Base-by-base conservation (phyloP, 2,329 filamentous ascomycete genomes). In the Colletotrichum sp. region DNA sequence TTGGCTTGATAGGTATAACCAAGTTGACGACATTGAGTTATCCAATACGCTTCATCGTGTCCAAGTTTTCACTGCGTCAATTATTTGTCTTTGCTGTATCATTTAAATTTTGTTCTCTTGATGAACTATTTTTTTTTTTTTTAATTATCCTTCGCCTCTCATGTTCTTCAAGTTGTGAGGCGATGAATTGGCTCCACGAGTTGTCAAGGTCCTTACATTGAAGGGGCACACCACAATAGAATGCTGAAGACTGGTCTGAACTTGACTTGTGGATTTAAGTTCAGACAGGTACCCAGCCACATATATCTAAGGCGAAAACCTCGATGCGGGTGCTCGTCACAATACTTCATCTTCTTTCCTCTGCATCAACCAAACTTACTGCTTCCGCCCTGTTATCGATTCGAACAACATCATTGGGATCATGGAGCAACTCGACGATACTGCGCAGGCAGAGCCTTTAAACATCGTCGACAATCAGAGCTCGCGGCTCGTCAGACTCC, bases 201-300 rank as follows among this genome's bases (percentile, higher is more conserved):
- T 49, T 49, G 3, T 3, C 36, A 39, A 39, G 36, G 16, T 39
- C 8, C 36, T 18, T 4, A 4, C 36, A 3, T 16, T 36, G 13
- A 36, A 15, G 32, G 12, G 32, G 13, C 6, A 36, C 34, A 36
- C 34, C 13, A 15, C 13, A 5, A 8, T 36, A 8, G 1, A 16
- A 36, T 7, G 3, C 16, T 0, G 32, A 7, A 3, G 13, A 36
- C 34, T 39, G 34, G 34, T 44, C 16, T 44, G 36, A 44, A 44
- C 0, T 44, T 5, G 34, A 1, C 0, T 44, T 18, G 16, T 44
- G 16, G 36, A 18, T 3, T 44, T 6, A 2, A 3, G 1, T 44
- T 2, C 36, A 44, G 1, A 44, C 16, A 6, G 36, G 16, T 44
- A 44, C 36, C 1, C 5, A 10, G 36, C 16, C 5, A 44, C 36